Evolutionary conservation across 495 filamentous ascomycete species (phyloP).

Genomic region (Talaromyces trachyspermus): DNA sequence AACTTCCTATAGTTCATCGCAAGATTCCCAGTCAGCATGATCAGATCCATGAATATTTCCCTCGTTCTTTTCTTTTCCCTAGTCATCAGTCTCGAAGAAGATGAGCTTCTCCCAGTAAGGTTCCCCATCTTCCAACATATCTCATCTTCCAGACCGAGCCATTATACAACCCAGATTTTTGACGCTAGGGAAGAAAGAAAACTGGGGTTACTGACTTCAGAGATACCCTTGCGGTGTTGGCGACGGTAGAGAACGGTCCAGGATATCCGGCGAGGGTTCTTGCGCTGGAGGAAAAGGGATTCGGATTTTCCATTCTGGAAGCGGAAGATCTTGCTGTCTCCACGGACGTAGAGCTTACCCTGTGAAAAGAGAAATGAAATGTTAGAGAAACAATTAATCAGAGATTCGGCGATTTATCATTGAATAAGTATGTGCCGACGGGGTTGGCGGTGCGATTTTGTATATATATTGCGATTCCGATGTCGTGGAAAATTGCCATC

Average conservation of each 20-base stretch:
- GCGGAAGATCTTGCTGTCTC: slow-evolving; percentile 99
- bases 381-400: too few relatives aligned
- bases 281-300: slow-evolving; percentile 98
- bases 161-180: too few relatives aligned
- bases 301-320: slow-evolving; percentile 99
- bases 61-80: slow-evolving; percentile 1
- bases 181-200: neutral
- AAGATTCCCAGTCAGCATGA: slow-evolving; percentile 42
- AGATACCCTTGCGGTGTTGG: slow-evolving; percentile 99
- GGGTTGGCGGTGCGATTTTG: too few relatives aligned
- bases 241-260: slow-evolving; percentile 97
- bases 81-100: too few relatives aligned
- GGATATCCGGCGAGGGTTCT: slow-evolving; percentile 98
- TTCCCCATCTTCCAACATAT: too few relatives aligned
- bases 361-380: too few relatives aligned
- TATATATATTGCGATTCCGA: neutral
- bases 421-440: too few relatives aligned
- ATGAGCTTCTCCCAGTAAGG: too few relatives aligned
- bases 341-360: slow-evolving; percentile 98
- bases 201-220: slow-evolving; percentile 71
- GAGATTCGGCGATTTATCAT: too few relatives aligned
- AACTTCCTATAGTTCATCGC: slow-evolving; percentile 77
- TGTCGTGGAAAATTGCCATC: neutral
- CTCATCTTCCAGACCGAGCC: slow-evolving; percentile 5
- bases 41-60: slow-evolving; percentile 3